Evolutionary conservation across 139 green algal genomes (phyloP), one percentile per base, ranked within the genome.

Genomic region (Coccomyxa sp.): DNA sequence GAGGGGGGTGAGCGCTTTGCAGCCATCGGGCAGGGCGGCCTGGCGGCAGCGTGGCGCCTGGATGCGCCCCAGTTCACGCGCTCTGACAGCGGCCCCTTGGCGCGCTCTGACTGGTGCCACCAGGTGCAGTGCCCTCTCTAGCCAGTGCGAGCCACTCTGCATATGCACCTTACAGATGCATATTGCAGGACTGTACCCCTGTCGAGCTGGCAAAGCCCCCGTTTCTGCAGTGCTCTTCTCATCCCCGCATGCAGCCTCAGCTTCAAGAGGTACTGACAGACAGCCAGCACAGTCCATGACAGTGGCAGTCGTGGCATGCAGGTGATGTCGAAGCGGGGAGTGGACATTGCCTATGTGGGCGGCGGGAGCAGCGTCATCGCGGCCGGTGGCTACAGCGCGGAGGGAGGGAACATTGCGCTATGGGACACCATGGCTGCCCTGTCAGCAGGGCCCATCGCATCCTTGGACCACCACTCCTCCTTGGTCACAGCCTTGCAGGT

Each of bases 21-120:
- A 0, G 90, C 82, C 16, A 76, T 94, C 0, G 91, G 92, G 8
- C 86, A 93, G 71, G 92, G 93, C 7, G 93, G 93, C 0, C 76
- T 94, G 69, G 89, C 95, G 14, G 90, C 91, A 10, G 79, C 88
- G 39, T 97, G 93, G 93, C 82, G 92, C 2, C 78, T 93, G 70
- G 91, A 94, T 39, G 85, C 77, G 2, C 80, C 80, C 38, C 77
- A 82, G 9, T 71, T 76, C 10, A 35, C 80, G 2, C 44, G 83
- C 44, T 82, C 80, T 18, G 86, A 88, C 14, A 76, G 79, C 4
- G 88, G 86, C 38, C 86, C 89, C 37, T 77, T 91, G 34, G 87
- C 83, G 4, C 90, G 91, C 35, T 86, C 92, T 16, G 92, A 97
- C 76, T 96, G 93, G 92, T 86, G 85, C 79, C 82, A 93, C 76